These are phyloP conservation scores for Syzygium jambos DNA, from an alignment of 345 rosid genomes.

Conservation along the genomic window DNA sequence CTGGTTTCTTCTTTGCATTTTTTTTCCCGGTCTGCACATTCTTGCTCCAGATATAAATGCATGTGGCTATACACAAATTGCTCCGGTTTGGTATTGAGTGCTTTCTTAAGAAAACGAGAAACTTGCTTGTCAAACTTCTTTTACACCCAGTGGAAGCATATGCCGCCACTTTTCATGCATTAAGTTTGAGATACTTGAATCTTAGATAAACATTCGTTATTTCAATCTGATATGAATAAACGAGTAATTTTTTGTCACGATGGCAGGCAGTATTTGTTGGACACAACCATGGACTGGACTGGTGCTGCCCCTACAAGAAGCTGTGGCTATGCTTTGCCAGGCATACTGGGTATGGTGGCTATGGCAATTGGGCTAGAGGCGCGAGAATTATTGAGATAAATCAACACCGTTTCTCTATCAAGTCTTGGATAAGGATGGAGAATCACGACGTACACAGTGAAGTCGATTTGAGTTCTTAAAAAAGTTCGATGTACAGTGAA, in stretches of 20 bases:
- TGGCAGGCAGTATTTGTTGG: slow-evolving; percentile 83
- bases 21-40: background rate
- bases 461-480: slow-evolving; percentile 30
- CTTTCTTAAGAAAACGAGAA: background rate
- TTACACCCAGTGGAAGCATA: background rate
- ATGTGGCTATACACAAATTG: background rate
- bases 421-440: slow-evolving; percentile 94
- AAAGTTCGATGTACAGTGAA: background rate
- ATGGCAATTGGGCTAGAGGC: slow-evolving; percentile 82
- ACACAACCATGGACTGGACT: slow-evolving; percentile 91
- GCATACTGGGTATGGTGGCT: slow-evolving; percentile 84
- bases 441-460: slow-evolving; percentile 55
- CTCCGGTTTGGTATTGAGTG: background rate
- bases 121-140: background rate
- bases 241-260: background rate
- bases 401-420: slow-evolving; percentile 47
- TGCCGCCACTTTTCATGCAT: background rate
- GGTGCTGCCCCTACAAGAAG: slow-evolving; percentile 77
- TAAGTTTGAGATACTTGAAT: background rate
- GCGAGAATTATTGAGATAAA: slow-evolving; percentile 69
- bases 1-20: background rate
- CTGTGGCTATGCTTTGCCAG: slow-evolving; percentile 95
- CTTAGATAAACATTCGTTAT: background rate
- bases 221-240: background rate
- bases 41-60: background rate